phyloP scores from a whole-genome alignment of 352 stramenopile genomes.

The Globisporangium radiosum region DNA sequence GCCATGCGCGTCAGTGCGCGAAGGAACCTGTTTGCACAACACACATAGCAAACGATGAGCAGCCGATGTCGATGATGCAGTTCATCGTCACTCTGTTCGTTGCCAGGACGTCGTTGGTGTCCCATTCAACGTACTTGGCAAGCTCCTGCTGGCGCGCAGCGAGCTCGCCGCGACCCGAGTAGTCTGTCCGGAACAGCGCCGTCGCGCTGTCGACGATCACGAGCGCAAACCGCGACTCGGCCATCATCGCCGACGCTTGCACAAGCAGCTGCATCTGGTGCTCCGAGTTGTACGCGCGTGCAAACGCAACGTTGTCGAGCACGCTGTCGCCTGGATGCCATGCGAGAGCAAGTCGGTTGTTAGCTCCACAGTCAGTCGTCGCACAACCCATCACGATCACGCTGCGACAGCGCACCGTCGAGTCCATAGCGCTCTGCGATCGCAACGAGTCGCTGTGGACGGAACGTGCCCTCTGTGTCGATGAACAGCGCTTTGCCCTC shows the following conservation, averaged over 20 bases:
- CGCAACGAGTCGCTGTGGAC: conserved; percentile 92
- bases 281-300: conserved; percentile 98
- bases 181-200: conserved; percentile 98
- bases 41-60: neutral
- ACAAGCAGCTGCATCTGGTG: conserved; percentile 98
- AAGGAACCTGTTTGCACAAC: conserved; percentile 87
- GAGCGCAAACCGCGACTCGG: conserved; percentile 93
- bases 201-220: conserved; percentile 98
- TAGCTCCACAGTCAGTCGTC: no score
- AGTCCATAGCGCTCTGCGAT: conserved; percentile 98
- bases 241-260: conserved; percentile 98
- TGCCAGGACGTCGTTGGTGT: no score
- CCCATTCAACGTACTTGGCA: conserved; percentile 45
- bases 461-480: conserved; percentile 99
- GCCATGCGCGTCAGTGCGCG: conserved; percentile 95
- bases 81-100: no score
- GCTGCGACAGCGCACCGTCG: conserved; percentile 46
- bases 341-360: no score
- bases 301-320: conserved; percentile 98
- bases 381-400: no score
- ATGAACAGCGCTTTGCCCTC: conserved; percentile 98
- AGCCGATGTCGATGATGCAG: no score
- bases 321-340: conserved; percentile 74
- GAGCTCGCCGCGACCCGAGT: conserved; percentile 96
- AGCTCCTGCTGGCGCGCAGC: conserved; percentile 90